phyloP scores from a whole-genome alignment of 2,329 filamentous ascomycete species.

The Escovopsis sp. region DNA sequence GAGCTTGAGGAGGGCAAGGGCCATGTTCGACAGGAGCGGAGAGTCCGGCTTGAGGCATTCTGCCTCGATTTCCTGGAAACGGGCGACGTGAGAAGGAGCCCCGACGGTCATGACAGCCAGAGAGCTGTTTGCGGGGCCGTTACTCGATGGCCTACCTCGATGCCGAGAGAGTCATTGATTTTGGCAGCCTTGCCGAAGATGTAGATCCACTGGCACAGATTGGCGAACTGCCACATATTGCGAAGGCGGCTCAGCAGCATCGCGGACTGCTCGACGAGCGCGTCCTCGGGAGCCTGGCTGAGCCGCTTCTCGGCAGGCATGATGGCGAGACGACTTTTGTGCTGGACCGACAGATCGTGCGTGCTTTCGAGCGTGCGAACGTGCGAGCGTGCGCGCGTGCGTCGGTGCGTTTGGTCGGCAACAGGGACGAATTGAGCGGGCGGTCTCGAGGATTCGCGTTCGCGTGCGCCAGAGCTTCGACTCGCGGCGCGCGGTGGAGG shows the following conservation, averaged over 20 bases:
- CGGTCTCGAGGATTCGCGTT: no score
- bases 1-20: conserved; percentile 75
- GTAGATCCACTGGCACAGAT: conserved; percentile 83
- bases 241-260: conserved; percentile 38
- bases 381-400: no score
- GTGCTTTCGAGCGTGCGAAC: no score
- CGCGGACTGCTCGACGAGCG: not conserved
- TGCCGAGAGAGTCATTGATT: conserved; percentile 74
- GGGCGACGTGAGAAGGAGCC: not conserved
- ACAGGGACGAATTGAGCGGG: no score
- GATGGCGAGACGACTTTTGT: not conserved
- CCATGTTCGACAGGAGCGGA: conserved; percentile 61
- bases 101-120: no score
- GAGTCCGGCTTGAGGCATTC: conserved; percentile 77
- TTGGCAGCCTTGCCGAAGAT: conserved; percentile 82
- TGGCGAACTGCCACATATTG: conserved; percentile 92
- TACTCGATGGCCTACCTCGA: conserved; percentile 82
- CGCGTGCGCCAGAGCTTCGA: no score
- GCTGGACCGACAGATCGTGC: not conserved
- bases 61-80: conserved; percentile 65
- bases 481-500: no score
- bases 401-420: no score
- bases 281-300: not conserved
- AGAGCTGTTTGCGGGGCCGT: no score
- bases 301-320: not conserved